Base-by-base conservation (phyloP, 2,329 filamentous ascomycete species). In the Dendrostoma leiphaemia region DNA sequence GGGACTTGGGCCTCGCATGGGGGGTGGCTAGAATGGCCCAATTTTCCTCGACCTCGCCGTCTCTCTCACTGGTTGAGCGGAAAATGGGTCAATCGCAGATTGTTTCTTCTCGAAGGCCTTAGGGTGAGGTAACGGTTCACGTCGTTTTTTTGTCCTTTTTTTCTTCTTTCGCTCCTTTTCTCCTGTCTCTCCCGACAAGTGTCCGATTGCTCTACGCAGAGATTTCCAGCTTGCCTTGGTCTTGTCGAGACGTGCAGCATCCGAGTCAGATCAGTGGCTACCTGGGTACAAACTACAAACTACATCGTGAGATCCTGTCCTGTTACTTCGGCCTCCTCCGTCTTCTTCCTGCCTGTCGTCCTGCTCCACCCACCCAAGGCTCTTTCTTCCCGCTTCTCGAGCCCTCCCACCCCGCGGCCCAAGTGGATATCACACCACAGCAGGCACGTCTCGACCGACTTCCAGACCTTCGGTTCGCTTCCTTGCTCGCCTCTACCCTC, bases 401-500 rank as follows among this genome's bases (percentile, higher is more conserved):
- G 35, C 21, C n/a, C n/a, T 34, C 46, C 35, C 19, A 28, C 40
- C 24, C 45, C 15, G 38, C 45, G 45, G 26, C 49, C 41, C 7
- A 23, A 37, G 40, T 37, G 23, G 43, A 37, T 34, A 57, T 55
- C 55, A 58, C 48, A 54, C 52, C 55, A 58, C 53, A 47, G 26
- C 45, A 54, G 54, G 45, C 43, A 32, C 50, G 47, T 41, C 47
- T 51, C 55, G 55, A 51, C 56, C 40, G 51, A 54, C 40, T 47
- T 47, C 50, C 28, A 43, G 51, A 21, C 55, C 54, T 60, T 44
- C 54, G 44, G 58, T 52, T 17, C 52, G 37, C 31, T 58, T 50
- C 49, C 55, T 28, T 24, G 46, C 50, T 46, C 17, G 38, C 48
- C 52, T 55, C 48, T 50, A 56, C 54, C 55, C 46, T 56, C 43